Conservation (phyloP, 225 moss, liverwort and hornwort genomes). For the Rhytidiadelphus loreus region DNA sequence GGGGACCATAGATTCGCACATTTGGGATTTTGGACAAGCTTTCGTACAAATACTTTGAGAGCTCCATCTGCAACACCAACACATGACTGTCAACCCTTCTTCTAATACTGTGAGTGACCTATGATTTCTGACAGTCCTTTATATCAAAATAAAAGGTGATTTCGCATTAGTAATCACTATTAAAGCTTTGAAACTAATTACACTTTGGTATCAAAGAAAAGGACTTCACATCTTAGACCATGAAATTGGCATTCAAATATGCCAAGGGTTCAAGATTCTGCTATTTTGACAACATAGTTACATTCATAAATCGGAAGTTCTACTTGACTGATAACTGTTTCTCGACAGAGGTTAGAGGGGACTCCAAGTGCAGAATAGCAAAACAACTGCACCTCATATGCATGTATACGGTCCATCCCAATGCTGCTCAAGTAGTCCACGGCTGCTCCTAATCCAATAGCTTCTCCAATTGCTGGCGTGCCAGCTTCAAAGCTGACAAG, state of each 20-base stretch:
- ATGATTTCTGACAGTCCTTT: neutral
- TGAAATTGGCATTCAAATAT: neutral
- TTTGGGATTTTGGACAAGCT: constrained; percentile 40
- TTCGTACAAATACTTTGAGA: constrained; percentile 66
- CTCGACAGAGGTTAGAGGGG: too few relatives aligned
- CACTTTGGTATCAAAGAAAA: neutral
- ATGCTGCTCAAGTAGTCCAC: constrained; percentile 67
- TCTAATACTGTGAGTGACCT: neutral
- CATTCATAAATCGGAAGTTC: neutral
- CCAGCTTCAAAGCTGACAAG: constrained; percentile 76
- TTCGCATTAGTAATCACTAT: neutral
- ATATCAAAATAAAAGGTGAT: neutral
- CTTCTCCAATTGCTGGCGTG: constrained; percentile 90
- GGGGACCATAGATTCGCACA: constrained; percentile 61
- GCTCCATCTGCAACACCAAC: constrained; percentile 42
- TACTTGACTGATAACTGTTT: neutral
- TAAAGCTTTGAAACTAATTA: too few relatives aligned
- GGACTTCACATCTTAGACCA: too few relatives aligned
- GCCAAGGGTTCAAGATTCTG: neutral
- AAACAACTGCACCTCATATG: constrained; percentile 65
- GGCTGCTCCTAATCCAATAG: constrained; percentile 71
- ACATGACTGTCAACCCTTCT: neutral
- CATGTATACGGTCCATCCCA: constrained; percentile 72
- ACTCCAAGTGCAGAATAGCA: neutral
- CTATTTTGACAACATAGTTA: neutral